phyloP scores from a whole-genome alignment of 2,329 filamentous ascomycete species.

The Rutstroemia sp. region DNA sequence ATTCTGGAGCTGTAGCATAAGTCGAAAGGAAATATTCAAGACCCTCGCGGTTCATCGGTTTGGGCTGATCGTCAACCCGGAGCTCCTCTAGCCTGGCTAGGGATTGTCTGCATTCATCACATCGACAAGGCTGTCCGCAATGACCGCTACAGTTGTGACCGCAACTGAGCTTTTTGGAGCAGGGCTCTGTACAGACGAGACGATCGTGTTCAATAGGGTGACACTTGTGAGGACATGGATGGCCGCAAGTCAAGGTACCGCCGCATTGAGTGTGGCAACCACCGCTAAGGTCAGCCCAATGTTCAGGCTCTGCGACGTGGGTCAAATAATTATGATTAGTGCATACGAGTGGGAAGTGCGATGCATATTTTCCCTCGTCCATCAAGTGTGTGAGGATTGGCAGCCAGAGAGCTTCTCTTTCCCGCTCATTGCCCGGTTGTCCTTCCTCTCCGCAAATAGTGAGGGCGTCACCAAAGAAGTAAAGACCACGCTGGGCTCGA shows the following conservation, averaged over 20 bases:
- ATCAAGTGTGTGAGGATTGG: slow-evolving; percentile 35
- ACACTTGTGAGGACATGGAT: slow-evolving; percentile 24
- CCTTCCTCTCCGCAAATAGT: slow-evolving; percentile 31
- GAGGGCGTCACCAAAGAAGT: slow-evolving; percentile 71
- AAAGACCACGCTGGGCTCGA: slow-evolving; percentile 71
- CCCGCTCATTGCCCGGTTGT: slow-evolving; percentile 11
- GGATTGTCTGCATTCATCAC: slow-evolving; percentile 14
- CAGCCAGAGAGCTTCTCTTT: slow-evolving; percentile 23
- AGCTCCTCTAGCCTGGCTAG: neutral
- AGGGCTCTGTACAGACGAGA: slow-evolving; percentile 22
- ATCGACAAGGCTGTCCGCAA: slow-evolving; percentile 23
- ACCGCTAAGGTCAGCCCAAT: slow-evolving; percentile 46
- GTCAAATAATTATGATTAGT: slow-evolving; percentile 46
- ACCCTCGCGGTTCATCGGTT: neutral
- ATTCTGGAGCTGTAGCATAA: neutral
- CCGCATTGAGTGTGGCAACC: slow-evolving; percentile 44
- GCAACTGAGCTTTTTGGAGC: slow-evolving; percentile 18
- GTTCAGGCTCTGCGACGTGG: slow-evolving; percentile 43
- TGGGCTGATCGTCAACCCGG: neutral
- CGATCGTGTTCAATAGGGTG: slow-evolving; percentile 24
- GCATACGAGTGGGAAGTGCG: slow-evolving; percentile 54
- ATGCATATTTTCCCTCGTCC: slow-evolving; percentile 31
- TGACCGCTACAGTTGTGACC: slow-evolving; percentile 25
- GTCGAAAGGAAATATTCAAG: neutral
- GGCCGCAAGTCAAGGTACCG: slow-evolving; percentile 27